These are phyloP conservation scores for Eragrostis curvula DNA, from an alignment of 176 grass and related monocot genomes.

Conservation along the genomic window DNA sequence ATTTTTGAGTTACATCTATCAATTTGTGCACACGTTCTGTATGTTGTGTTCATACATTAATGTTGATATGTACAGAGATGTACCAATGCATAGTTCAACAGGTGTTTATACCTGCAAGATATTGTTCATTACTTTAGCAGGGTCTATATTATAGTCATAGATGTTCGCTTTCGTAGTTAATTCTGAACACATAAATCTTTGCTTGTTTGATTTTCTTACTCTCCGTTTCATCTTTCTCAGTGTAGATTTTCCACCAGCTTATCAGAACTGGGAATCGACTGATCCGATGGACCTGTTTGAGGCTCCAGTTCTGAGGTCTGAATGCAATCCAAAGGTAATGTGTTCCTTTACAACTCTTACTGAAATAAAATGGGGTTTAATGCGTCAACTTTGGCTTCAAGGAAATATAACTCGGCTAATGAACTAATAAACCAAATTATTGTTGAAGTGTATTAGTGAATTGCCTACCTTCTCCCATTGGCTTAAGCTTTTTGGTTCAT, in stretches of 20 bases:
- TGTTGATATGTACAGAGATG: conserved; percentile 9
- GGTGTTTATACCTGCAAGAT: conserved; percentile 4
- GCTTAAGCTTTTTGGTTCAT: no score
- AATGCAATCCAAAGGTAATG: conserved; percentile 93
- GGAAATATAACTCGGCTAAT: conserved; percentile 18
- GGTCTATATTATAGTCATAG: background rate
- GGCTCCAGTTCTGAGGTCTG: conserved; percentile 88
- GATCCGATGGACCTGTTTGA: conserved; percentile 91
- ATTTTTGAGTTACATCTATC: background rate
- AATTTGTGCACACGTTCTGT: conserved; percentile 3
- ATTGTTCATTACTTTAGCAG: conserved; percentile 4
- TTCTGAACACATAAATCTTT: background rate
- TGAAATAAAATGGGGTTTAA: background rate
- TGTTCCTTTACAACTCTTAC: conserved; percentile 20
- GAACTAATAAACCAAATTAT: conserved; percentile 6
- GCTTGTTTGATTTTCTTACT: conserved; percentile 26
- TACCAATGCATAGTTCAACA: conserved; percentile 4
- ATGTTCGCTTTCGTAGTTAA: conserved; percentile 13
- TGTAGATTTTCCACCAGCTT: conserved; percentile 90
- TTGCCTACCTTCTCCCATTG: no score
- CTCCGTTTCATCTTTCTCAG: conserved; percentile 44
- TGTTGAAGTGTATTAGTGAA: no score
- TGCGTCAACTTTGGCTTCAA: background rate
- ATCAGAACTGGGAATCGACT: conserved; percentile 93
- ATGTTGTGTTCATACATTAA: background rate